Evolutionary conservation across 768 basidiomycete species (phyloP).

Genomic region (Lactifluus subvellereus): DNA sequence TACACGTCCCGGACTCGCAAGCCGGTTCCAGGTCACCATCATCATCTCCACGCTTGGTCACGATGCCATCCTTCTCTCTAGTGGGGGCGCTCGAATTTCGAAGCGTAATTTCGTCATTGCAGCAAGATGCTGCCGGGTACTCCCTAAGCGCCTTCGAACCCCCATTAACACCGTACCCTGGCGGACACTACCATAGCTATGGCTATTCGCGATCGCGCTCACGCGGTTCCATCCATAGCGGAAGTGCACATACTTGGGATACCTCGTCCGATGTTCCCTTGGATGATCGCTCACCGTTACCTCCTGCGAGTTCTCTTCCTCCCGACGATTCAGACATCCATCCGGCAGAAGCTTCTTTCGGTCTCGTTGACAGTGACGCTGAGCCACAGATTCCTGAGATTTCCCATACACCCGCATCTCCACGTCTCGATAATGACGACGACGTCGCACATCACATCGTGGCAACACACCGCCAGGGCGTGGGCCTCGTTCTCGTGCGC

Average conservation of each 20-base stretch:
- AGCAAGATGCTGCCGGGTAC: constrained; percentile 55
- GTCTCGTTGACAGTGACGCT: constrained; percentile 22
- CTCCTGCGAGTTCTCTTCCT: constrained; percentile 30
- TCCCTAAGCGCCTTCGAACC: constrained; percentile 62
- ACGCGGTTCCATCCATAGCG: constrained; percentile 29
- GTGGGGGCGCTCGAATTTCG: constrained; percentile 95
- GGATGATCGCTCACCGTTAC: constrained; percentile 41
- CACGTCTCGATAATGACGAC: constrained; percentile 41
- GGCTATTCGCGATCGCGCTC: constrained; percentile 31
- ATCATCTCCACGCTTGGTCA: constrained; percentile 36
- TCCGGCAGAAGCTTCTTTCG: constrained; percentile 17
- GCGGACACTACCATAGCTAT: constrained; percentile 62
- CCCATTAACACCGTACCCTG: constrained; percentile 62
- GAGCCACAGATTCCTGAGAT: constrained; percentile 41
- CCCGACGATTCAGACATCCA: neutral
- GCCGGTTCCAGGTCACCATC: constrained; percentile 43
- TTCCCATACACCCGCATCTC: constrained; percentile 47
- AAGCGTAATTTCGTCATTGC: constrained; percentile 78
- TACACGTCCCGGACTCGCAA: constrained; percentile 36
- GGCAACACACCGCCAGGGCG: constrained; percentile 38
- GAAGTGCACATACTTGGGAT: constrained; percentile 46
- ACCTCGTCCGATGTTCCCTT: constrained; percentile 45
- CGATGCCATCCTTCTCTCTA: constrained; percentile 82
- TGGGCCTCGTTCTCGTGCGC: constrained; percentile 33
- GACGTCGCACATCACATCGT: constrained; percentile 43